Conservation (phyloP, 2,329 filamentous ascomycete species). For the Sporothrix curviconia region DNA sequence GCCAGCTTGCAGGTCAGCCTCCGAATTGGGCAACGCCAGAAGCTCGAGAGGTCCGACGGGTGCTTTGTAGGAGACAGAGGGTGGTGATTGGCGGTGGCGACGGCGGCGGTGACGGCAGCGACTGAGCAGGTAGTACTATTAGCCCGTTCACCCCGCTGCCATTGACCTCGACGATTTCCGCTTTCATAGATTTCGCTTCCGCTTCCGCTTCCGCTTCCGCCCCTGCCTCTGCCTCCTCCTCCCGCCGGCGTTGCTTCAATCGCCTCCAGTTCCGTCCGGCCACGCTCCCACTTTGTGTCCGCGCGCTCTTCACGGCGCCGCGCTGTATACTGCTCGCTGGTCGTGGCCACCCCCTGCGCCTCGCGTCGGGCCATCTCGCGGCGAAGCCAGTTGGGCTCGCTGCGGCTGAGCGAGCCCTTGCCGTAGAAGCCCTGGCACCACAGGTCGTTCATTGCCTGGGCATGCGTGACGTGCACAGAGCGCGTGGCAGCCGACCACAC, state of each 20-base stretch:
- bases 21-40: slow-evolving; percentile 51
- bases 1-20: slow-evolving; percentile 26
- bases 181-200: background rate
- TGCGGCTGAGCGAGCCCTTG: slow-evolving; percentile 85
- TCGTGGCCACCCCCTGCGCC: slow-evolving; percentile 26
- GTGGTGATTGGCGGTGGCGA: background rate
- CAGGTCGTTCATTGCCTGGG: slow-evolving; percentile 66
- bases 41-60: slow-evolving; percentile 43
- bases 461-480: slow-evolving; percentile 77
- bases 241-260: slow-evolving; percentile 54
- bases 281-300: slow-evolving; percentile 83
- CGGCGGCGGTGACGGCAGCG: background rate
- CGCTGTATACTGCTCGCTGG: slow-evolving; percentile 73
- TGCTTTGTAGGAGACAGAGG: slow-evolving; percentile 16
- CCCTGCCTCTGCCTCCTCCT: background rate
- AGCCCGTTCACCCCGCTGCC: too few species aligned
- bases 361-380: slow-evolving; percentile 67
- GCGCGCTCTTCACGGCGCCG: slow-evolving; percentile 72
- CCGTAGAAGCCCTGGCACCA: slow-evolving; percentile 99
- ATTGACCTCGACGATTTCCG: background rate
- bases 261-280: slow-evolving; percentile 76
- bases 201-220: background rate
- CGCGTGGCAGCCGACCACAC: slow-evolving; percentile 76
- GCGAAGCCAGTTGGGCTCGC: slow-evolving; percentile 89
- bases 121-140: too few species aligned